Conservation (phyloP, 225 moss, liverwort and hornwort genomes). For the Anthoceros angustus region DNA sequence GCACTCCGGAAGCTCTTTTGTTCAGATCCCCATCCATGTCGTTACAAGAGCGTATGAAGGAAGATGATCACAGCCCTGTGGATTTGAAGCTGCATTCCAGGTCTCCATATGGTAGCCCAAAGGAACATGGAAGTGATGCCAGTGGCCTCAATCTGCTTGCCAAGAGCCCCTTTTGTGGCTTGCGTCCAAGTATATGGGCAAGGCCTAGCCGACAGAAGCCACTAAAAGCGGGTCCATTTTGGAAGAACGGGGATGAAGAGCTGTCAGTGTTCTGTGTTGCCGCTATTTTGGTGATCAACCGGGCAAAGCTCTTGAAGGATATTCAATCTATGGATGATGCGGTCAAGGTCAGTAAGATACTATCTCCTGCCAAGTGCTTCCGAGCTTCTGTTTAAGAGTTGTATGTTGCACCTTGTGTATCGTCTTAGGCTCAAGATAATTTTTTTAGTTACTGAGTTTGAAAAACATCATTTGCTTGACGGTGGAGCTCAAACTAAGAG, state of each 20-base stretch:
- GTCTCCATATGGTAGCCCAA: neutral
- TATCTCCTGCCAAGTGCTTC: neutral
- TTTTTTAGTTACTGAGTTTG: slow-evolving; percentile 14
- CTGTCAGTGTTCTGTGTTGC: slow-evolving; percentile 48
- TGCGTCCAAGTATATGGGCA: slow-evolving; percentile 49
- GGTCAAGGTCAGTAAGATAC: slow-evolving; percentile 24
- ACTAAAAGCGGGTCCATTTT: slow-evolving; percentile 13
- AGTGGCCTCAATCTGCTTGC: slow-evolving; percentile 27
- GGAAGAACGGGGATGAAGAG: slow-evolving; percentile 33
- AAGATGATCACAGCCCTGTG: neutral
- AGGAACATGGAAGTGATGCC: neutral
- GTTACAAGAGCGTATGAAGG: neutral
- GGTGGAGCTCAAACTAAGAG: no score
- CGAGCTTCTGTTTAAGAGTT: neutral
- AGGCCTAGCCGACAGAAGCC: slow-evolving; percentile 31
- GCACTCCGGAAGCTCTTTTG: slow-evolving; percentile 39
- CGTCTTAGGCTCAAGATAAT: neutral
- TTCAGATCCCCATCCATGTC: neutral
- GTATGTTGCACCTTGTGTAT: neutral
- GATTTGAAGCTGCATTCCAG: neutral
- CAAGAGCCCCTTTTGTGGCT: slow-evolving; percentile 61
- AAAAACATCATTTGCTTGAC: no score
- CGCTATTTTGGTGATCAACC: slow-evolving; percentile 34
- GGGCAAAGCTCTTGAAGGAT: slow-evolving; percentile 33
- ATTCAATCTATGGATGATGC: slow-evolving; percentile 51